Evolutionary conservation across 108 stramenopile species (phyloP).

Genomic region (Epithemia pelagica): DNA sequence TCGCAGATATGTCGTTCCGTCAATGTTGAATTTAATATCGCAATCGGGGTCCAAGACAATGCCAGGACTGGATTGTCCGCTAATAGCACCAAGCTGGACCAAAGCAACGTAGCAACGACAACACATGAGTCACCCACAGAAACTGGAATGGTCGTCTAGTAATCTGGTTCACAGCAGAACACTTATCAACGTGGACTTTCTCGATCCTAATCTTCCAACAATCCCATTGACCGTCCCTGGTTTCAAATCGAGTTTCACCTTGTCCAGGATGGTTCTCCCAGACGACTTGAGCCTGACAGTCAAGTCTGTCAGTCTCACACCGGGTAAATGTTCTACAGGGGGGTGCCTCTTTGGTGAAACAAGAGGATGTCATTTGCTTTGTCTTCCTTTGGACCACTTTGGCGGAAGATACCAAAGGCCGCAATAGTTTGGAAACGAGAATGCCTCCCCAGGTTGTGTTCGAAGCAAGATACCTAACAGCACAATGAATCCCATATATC

Average conservation of each 20-base stretch:
- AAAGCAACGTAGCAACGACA: too few relatives aligned
- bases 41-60: neutral
- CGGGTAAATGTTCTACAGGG: too few relatives aligned
- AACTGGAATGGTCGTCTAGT: too few relatives aligned
- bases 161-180: too few relatives aligned
- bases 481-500: neutral
- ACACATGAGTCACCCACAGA: too few relatives aligned
- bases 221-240: constrained; percentile 1
- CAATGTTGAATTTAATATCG: neutral
- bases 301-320: neutral
- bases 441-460: neutral
- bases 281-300: neutral
- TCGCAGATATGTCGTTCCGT: constrained; percentile 1
- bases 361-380: too few relatives aligned
- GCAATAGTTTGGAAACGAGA: neutral
- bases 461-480: neutral
- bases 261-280: neutral
- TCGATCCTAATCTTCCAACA: neutral
- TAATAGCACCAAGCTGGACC: neutral
- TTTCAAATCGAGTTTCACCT: neutral
- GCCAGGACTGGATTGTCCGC: neutral
- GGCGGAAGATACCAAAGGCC: neutral
- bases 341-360: too few relatives aligned
- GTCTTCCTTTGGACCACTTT: too few relatives aligned
- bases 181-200: neutral